These are phyloP conservation scores for Ilyonectria sp. DNA, from an alignment of 2,329 filamentous ascomycete species.

Conservation along the genomic window DNA sequence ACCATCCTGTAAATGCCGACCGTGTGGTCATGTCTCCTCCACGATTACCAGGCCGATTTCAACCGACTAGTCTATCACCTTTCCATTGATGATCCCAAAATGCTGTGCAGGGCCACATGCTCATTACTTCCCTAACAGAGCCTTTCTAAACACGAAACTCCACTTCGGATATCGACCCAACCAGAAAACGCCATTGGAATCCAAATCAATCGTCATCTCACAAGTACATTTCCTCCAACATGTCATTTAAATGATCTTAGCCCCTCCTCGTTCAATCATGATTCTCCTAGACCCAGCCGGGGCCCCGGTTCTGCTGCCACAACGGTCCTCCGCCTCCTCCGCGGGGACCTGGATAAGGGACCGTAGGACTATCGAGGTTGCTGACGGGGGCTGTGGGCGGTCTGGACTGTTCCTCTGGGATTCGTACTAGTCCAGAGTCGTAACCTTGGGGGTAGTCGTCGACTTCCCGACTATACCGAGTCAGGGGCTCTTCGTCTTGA, in stretches of 20 bases:
- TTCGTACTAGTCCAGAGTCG: conserved; percentile 57
- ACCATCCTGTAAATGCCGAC: conserved; percentile 26
- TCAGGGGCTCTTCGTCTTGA: conserved; percentile 58
- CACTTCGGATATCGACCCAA: conserved; percentile 25
- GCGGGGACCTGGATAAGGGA: conserved; percentile 42
- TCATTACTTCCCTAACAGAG: conserved; percentile 22
- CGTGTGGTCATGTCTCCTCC: conserved; percentile 37
- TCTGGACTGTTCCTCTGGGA: conserved; percentile 51
- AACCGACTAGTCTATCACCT: conserved; percentile 14
- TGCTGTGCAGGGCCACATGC: conserved; percentile 13
- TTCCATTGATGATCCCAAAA: conserved; percentile 7
- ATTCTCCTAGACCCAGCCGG: conserved; percentile 64
- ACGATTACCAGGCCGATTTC: conserved; percentile 34
- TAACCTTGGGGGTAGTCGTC: conserved; percentile 64
- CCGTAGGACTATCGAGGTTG: conserved; percentile 32
- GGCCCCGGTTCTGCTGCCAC: conserved; percentile 69
- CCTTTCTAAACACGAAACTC: conserved; percentile 22
- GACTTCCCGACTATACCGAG: conserved; percentile 53
- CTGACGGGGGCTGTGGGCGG: conserved; percentile 38
- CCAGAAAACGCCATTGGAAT: conserved; percentile 26
- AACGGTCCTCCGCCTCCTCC: conserved; percentile 58
- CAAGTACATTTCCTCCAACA: conserved; percentile 8
- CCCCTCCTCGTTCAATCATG: conserved; percentile 50
- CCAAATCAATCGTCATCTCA: conserved; percentile 9
- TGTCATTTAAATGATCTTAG: conserved; percentile 18